Conservation (phyloP, 495 filamentous ascomycete genomes). For the Aspergillus haitiensis region DNA sequence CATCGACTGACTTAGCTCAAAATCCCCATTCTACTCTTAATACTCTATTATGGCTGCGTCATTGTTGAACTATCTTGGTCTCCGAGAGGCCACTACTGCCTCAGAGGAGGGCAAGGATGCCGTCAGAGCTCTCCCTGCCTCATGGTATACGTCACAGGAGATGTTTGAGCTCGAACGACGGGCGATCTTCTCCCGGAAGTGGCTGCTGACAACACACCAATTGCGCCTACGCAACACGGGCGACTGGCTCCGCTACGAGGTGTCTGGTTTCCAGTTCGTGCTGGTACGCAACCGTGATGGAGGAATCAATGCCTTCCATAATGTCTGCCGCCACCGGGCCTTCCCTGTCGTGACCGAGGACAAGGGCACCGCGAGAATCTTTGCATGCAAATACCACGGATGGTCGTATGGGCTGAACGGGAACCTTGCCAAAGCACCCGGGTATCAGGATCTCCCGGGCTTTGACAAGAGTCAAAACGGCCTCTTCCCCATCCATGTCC, state of each 20-base stretch:
- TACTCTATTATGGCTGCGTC: constrained; percentile 3
- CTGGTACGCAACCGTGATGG: constrained; percentile 49
- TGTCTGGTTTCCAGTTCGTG: constrained; percentile 52
- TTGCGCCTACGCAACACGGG: constrained; percentile 47
- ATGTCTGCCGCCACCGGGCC: constrained; percentile 58
- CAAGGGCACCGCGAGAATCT: constrained; percentile 48
- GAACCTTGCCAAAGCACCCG: constrained; percentile 59
- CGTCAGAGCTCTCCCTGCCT: constrained; percentile 43
- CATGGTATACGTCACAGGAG: constrained; percentile 51
- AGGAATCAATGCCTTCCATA: constrained; percentile 58
- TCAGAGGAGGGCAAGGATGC: constrained; percentile 19
- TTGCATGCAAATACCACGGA: constrained; percentile 61
- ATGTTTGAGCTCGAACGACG: constrained; percentile 56
- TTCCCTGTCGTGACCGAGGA: constrained; percentile 55
- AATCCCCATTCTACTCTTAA: too few relatives aligned
- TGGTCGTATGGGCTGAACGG: constrained; percentile 60
- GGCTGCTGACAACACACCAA: constrained; percentile 55
- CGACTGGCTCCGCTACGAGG: constrained; percentile 48
- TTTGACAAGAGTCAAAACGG: constrained; percentile 58
- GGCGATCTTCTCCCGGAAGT: constrained; percentile 53
- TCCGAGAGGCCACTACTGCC: constrained; percentile 18
- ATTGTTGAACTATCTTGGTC: constrained; percentile 29
- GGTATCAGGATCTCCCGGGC: constrained; percentile 52
- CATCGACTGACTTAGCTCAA: too few relatives aligned
- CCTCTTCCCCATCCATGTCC: constrained; percentile 47